Evolutionary conservation across 441 rosid genomes (phyloP).

Genomic region (Brassica balearica): DNA sequence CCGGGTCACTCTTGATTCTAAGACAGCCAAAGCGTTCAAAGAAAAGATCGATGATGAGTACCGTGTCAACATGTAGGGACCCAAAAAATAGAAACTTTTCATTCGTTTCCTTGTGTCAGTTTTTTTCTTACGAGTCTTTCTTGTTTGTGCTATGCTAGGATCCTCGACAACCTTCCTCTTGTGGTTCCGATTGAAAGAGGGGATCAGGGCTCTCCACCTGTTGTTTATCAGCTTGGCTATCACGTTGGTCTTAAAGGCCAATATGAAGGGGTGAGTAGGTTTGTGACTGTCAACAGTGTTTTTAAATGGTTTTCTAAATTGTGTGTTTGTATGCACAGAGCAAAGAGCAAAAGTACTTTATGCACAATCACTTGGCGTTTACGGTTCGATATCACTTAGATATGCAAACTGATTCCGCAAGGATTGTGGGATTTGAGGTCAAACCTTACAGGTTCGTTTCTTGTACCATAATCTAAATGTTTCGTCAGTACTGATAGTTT

Average conservation of each 20-base stretch:
- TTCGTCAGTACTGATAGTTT: slow-evolving; percentile 14
- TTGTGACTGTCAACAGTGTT: slow-evolving; percentile 5
- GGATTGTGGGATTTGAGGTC: slow-evolving; percentile 81
- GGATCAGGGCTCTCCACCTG: slow-evolving; percentile 62
- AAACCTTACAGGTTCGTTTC: slow-evolving; percentile 65
- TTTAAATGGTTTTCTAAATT: slow-evolving; percentile 23
- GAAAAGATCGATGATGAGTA: slow-evolving; percentile 80
- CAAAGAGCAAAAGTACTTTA: slow-evolving; percentile 71
- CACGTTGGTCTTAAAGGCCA: slow-evolving; percentile 83
- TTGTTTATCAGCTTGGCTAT: slow-evolving; percentile 72
- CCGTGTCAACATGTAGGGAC: slow-evolving; percentile 69
- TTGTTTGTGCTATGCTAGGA: slow-evolving; percentile 52
- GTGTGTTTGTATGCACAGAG: slow-evolving; percentile 48
- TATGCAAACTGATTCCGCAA: slow-evolving; percentile 58
- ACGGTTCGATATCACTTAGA: slow-evolving; percentile 76
- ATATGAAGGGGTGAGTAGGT: slow-evolving; percentile 62
- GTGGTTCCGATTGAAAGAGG: slow-evolving; percentile 67
- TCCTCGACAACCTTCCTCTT: slow-evolving; percentile 78
- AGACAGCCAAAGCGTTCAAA: slow-evolving; percentile 63
- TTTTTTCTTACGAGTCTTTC: slow-evolving; percentile 9
- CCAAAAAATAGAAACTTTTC: slow-evolving; percentile 7
- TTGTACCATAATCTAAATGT: slow-evolving; percentile 19
- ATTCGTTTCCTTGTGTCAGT: not conserved
- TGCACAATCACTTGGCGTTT: slow-evolving; percentile 73
- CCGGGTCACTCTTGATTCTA: slow-evolving; percentile 55